Base-by-base conservation (phyloP, 805 yeast species). In the Blastobotrys robertii region DNA sequence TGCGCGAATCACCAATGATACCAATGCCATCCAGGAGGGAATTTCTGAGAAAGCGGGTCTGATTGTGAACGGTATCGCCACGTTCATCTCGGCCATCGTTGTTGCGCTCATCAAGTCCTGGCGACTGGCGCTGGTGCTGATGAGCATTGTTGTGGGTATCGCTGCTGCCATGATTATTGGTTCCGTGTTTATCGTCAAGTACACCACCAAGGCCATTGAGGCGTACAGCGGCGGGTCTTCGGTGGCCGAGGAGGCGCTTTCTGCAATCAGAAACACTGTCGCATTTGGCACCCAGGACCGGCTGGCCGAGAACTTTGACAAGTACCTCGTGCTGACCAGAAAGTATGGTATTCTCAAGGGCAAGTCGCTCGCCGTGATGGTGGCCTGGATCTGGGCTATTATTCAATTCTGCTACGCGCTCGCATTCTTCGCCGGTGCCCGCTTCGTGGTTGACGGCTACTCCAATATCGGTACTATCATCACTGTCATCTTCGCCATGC, bases 341-440 rank as follows among this genome's bases (percentile, higher is more conserved):
- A 39, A 45, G 22, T 56, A 49, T 36, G 52, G 56, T 10, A 40
- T 48, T 46, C 48, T 49, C 45, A 53, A 57, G 34, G 64, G 58
- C 16, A 34, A 52, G 11, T 45, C 63, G 2, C 45, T 62, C 32
- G 56, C 64, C 10, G 22, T 55, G 34, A 61, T 65, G 67, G 52
- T 62, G 10, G 68, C 65, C 7, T 39, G 53, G n/a, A 53, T 65
- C n/a, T 64, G 67, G 65, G 47, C 59, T 3, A 53, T 56, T 6
- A 51, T 65, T 37, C 67, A 62, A 50, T 50, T 54, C 42, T 56
- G 60, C 14, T 68, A 67, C 43, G 67, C 69, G 3, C 50, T 67
- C 14, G 60, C 70, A 1, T 66, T 62, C 47, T 67, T 70, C 70
- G 64, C 65, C 43, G 71, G 71, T 4, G 62, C 69, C 3, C 57